Conservation (phyloP, 2,329 filamentous ascomycete genomes). For the Pestalotiopsis sp. region DNA sequence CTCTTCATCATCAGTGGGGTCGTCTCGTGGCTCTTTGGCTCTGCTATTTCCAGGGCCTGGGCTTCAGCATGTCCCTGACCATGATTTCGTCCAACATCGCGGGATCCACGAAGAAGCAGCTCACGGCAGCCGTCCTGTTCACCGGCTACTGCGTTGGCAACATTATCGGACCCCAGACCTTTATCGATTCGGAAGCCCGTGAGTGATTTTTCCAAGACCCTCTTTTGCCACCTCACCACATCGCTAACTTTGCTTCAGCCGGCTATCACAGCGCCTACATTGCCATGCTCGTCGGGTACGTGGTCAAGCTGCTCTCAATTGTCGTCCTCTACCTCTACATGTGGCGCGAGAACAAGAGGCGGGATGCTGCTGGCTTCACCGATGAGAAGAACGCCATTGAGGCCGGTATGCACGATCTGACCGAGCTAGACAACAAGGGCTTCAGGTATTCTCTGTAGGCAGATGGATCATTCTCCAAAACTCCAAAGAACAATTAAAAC, state of each 20-base stretch:
- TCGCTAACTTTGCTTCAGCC: conserved; percentile 17
- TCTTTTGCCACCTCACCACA: too few species aligned
- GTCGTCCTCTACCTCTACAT: conserved; percentile 32
- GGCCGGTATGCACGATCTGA: conserved; percentile 33
- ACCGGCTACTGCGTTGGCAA: conserved; percentile 34
- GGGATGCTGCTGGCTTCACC: conserved; percentile 27
- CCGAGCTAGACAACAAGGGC: conserved; percentile 33
- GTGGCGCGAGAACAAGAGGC: conserved; percentile 29
- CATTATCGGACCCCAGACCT: conserved; percentile 36
- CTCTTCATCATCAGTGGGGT: conserved; percentile 46
- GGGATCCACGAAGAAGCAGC: conserved; percentile 36
- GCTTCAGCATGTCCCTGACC: conserved; percentile 34
- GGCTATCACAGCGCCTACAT: conserved; percentile 34
- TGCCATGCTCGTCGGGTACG: conserved; percentile 34
- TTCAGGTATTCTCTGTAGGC: conserved; percentile 28
- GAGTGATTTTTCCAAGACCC: conserved; percentile 13
- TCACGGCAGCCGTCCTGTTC: conserved; percentile 31
- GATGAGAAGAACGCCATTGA: conserved; percentile 32
- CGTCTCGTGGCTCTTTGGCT: conserved; percentile 60
- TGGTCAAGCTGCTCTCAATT: conserved; percentile 28
- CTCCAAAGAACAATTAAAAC: neutral
- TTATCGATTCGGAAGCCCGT: conserved; percentile 26
- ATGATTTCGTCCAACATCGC: conserved; percentile 36
- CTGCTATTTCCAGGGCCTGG: conserved; percentile 34
- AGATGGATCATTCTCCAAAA: neutral